Base-by-base conservation (phyloP, 768 basidiomycete genomes). In the Leccinum olivaceopallidum region DNA sequence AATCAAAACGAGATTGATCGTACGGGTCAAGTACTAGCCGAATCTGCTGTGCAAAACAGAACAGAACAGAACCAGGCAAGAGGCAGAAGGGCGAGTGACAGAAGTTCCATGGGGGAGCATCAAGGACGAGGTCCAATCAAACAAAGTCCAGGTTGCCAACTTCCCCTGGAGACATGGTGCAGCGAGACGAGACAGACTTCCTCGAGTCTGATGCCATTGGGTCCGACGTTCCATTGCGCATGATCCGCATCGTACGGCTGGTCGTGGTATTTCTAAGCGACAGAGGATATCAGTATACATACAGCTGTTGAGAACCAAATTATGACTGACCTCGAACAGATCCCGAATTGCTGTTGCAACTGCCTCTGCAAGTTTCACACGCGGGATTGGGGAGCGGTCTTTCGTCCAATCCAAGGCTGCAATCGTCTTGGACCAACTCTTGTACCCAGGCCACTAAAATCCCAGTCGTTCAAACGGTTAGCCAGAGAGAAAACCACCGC, bases 131-230 rank as follows among this genome's bases (percentile, higher is more conserved):
- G 61, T n/a, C 39, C 49, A 22, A 61, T 55, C 58, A 91, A 79
- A 71, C 87, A 81, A 36, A 92, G 71, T 53, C 86, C 81, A 24
- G 89, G 88, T 64, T 92, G 90, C 90, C 90, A 92, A 63, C 85
- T 87, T 22, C 90, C 90, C 76, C 82, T 83, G 5, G 89, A 90
- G 58, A 92, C 89, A 61, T 89, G 89, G 73, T 88, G 87, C 52
- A 92, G 80, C 64, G 86, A 85, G 67, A 92, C 85, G 42, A 92
- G 84, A 59, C 86, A 77, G 55, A 74, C 49, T 37, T 71, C 63
- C 7, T 66, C 57, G 13, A 73, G 58, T 50, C 60, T 65, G 34
- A 74, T 67, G 5, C 65, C 74, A n/a, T 56, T 53, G 2, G 56
- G 57, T 30, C 73, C 71, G 20, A 73, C 34, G 24, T 65, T 66